These are phyloP conservation scores for Nadsonia commutata DNA, from an alignment of 1,139 yeast species.

Conservation along the genomic window DNA sequence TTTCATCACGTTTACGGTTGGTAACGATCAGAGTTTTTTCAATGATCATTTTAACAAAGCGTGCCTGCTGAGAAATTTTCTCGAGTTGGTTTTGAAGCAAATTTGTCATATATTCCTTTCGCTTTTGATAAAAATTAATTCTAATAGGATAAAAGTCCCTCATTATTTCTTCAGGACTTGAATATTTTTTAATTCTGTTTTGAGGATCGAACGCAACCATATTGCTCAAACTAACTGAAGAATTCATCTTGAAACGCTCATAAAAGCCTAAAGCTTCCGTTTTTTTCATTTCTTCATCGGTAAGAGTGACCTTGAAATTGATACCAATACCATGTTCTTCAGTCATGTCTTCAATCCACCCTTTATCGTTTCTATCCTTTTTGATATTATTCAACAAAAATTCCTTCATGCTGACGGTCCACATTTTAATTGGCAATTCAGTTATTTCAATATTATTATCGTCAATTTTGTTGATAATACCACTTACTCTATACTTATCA, in stretches of 20 bases:
- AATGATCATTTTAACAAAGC: slow-evolving; percentile 82
- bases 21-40: slow-evolving; percentile 56
- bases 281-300: slow-evolving; percentile 71
- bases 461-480: slow-evolving; percentile 69
- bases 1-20: slow-evolving; percentile 53
- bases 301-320: slow-evolving; percentile 60
- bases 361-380: slow-evolving; percentile 24
- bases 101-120: slow-evolving; percentile 68
- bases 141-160: slow-evolving; percentile 76
- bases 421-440: slow-evolving; percentile 81
- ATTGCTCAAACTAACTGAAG: slow-evolving; percentile 58
- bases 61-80: slow-evolving; percentile 67
- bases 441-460: slow-evolving; percentile 74
- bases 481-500: slow-evolving; percentile 62
- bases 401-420: slow-evolving; percentile 88
- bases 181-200: slow-evolving; percentile 77
- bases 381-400: slow-evolving; percentile 53
- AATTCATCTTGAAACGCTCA: slow-evolving; percentile 66
- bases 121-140: slow-evolving; percentile 75
- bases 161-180: slow-evolving; percentile 59
- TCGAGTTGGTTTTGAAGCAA: slow-evolving; percentile 62
- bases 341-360: slow-evolving; percentile 92
- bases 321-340: slow-evolving; percentile 83
- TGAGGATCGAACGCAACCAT: slow-evolving; percentile 96
- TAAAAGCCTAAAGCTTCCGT: slow-evolving; percentile 60